Conservation (phyloP, 2,329 filamentous ascomycete genomes). For the Escovopsis sp. region DNA sequence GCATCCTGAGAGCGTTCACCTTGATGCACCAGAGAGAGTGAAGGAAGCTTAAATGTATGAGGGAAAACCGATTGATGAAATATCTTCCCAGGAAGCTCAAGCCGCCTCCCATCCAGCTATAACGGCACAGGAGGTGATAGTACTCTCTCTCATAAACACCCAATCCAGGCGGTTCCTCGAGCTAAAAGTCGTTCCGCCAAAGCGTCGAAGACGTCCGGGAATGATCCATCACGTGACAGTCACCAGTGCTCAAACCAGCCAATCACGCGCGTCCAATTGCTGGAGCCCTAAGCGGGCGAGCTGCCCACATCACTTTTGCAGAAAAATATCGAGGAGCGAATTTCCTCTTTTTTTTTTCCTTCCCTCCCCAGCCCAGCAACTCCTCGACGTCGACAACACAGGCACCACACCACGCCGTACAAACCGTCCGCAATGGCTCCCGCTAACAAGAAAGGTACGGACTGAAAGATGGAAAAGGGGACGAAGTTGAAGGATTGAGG, state of each 20-base stretch:
- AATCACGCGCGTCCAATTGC: conserved; percentile 4
- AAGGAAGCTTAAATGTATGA: too few species aligned
- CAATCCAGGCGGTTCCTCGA: too few species aligned
- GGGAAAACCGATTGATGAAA: too few species aligned
- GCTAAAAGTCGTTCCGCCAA: not conserved
- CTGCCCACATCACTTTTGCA: conserved; percentile 9
- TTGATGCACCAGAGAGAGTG: too few species aligned
- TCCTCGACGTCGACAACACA: conserved; percentile 5
- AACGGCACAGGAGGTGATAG: too few species aligned
- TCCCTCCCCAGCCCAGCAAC: not conserved
- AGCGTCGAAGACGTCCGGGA: not conserved
- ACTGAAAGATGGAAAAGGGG: conserved; percentile 12
- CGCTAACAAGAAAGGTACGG: conserved; percentile 33
- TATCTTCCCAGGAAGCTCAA: too few species aligned
- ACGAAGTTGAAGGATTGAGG: too few species aligned
- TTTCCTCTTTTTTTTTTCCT: conserved; percentile 1
- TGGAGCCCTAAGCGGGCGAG: conserved; percentile 14
- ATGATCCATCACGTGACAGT: conserved; percentile 7
- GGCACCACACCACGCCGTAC: conserved; percentile 3
- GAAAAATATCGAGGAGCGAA: conserved; percentile 3
- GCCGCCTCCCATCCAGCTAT: not conserved
- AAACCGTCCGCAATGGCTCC: conserved; percentile 18
- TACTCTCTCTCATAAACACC: not conserved
- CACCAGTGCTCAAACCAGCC: not conserved
- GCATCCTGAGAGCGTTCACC: too few species aligned